Evolutionary conservation across 2,329 filamentous ascomycete genomes (phyloP).

Genomic region (Aspergillus transmontanensis): DNA sequence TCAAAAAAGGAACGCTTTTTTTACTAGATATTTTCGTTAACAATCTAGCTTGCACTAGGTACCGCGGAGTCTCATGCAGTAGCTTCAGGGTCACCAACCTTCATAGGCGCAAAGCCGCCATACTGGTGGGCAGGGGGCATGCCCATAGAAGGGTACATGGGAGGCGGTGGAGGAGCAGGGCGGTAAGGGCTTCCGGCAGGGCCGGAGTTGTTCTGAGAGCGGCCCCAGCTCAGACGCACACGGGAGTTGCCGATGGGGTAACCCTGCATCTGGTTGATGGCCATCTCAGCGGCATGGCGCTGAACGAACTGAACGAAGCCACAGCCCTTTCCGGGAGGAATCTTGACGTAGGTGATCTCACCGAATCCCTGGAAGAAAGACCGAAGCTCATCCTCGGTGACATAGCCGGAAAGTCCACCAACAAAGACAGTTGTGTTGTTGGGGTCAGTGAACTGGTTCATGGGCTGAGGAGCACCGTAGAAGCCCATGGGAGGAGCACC

Average conservation of each 20-base stretch:
- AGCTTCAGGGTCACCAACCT: slow-evolving; percentile 51
- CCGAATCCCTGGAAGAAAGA: slow-evolving; percentile 99
- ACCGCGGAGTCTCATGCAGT: slow-evolving; percentile 15
- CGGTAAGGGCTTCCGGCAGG: slow-evolving; percentile 94
- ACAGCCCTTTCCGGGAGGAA: slow-evolving; percentile 97
- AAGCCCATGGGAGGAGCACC: slow-evolving; percentile 69
- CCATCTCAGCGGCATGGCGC: slow-evolving; percentile 98
- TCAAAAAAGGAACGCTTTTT: slow-evolving; percentile 45
- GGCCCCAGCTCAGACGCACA: slow-evolving; percentile 95
- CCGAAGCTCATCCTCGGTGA: slow-evolving; percentile 98
- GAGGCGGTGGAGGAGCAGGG: slow-evolving; percentile 76
- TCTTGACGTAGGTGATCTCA: slow-evolving; percentile 99
- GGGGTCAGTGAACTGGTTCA: slow-evolving; percentile 99
- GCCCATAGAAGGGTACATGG: slow-evolving; percentile 71
- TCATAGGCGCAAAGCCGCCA: slow-evolving; percentile 67
- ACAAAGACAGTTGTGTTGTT: slow-evolving; percentile 99
- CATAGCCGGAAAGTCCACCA: slow-evolving; percentile 93
- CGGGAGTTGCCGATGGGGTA: slow-evolving; percentile 99
- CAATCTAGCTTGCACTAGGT: slow-evolving; percentile 10
- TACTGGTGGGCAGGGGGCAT: slow-evolving; percentile 67
- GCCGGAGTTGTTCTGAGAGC: slow-evolving; percentile 98
- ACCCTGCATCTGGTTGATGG: slow-evolving; percentile 99
- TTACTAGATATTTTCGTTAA: slow-evolving; percentile 28
- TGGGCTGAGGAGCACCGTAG: slow-evolving; percentile 69
- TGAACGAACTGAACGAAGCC: slow-evolving; percentile 99